Evolutionary conservation across 2,329 filamentous ascomycete genomes (phyloP), one percentile per base, ranked within the genome.

Genomic region (Colletotrichum trifolii): DNA sequence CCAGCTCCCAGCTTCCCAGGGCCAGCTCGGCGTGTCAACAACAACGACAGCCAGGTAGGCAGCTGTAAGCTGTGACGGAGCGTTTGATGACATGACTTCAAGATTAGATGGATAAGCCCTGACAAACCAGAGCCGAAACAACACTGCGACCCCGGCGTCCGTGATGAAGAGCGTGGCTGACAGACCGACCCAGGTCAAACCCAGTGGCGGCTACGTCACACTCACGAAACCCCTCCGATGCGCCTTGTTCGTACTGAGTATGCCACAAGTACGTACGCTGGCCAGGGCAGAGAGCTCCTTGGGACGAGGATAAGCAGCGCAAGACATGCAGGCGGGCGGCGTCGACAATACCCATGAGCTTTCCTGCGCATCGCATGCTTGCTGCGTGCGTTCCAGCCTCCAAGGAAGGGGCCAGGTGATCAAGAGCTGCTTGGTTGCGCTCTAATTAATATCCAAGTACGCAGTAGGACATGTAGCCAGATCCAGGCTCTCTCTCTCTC

Each of bases 71-170:
- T 60, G 43, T 50, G 43, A 64, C 61, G 49, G 60, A 64, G 54
- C 61, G 33, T 45, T 11, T 45, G 36, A 50, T 55, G 45, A 34
- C 25, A 46, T 36, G 35, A 34, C 6, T 33, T 8, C 12, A 38
- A 39, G 50, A 36, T 61, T 38, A 65, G 60, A 59, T 62, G 58
- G 49, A 56, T 62, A 42, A 48, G 52, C 62, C 58, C 62, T 65
- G 62, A 65, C 58, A 62, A 56, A 56, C 46, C 47, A 48, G n/a
- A 56, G 36, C 39, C 58, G 52, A 65, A 65, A 62, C 58, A 42
- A 53, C 50, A 55, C 58, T 62, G 62, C 52, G 40, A 65, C 62
- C 56, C 56, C 58, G 36, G 58, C 38, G 36, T 35, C 52, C 34
- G 42, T 56, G 40, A 40, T 36, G n/a, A 50, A 64, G 45, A 58